Conservation (phyloP, 305 asterid genomes). For the Plantago coronopus region DNA sequence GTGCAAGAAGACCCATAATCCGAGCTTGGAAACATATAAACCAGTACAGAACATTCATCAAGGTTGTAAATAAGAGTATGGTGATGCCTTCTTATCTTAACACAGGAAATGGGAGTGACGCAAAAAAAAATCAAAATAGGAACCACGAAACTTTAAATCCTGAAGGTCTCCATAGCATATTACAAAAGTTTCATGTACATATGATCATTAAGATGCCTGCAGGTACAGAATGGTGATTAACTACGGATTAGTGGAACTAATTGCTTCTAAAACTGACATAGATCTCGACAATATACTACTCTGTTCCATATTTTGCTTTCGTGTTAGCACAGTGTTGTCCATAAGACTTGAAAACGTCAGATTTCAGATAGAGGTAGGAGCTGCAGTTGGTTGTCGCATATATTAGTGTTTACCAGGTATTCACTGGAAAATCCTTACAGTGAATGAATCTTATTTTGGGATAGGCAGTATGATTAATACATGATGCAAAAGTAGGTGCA, state of each 20-base stretch:
- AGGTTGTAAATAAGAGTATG: not conserved
- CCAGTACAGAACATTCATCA: not conserved
- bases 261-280: not conserved
- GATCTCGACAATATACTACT: not conserved
- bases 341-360: not conserved
- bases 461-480: not conserved
- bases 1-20: slow-evolving; percentile 1
- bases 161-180: slow-evolving; percentile 13
- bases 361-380: not conserved
- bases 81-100: not conserved
- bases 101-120: not conserved
- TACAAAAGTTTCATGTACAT: slow-evolving; percentile 3
- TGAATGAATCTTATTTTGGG: not conserved
- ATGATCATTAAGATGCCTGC: slow-evolving; percentile 3
- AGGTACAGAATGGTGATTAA: not conserved
- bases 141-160: not conserved
- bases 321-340: not conserved
- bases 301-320: not conserved
- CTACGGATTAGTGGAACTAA: slow-evolving; percentile 2
- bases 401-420: not conserved
- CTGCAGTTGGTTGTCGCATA: not conserved
- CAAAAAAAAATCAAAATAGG: not conserved
- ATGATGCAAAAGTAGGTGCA: not conserved
- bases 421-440: not conserved
- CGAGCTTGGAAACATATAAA: not conserved